Evolutionary conservation across 257 asterid genomes (phyloP).

Genomic region (Fraxinus americana): DNA sequence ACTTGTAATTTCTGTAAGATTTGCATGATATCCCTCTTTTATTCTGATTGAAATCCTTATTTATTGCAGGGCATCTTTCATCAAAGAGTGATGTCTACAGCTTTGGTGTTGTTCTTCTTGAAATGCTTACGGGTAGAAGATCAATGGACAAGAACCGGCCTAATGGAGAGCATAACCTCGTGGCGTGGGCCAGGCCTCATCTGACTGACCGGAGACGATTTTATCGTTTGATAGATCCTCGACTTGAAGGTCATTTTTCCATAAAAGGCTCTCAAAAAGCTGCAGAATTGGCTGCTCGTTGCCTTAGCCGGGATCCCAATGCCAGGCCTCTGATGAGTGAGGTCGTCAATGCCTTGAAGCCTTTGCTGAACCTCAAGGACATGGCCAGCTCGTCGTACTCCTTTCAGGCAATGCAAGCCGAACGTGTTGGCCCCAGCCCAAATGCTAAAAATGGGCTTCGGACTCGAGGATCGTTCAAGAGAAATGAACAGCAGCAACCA

Average conservation of each 20-base stretch:
- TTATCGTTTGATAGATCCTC: constrained; percentile 85
- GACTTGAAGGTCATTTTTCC: constrained; percentile 91
- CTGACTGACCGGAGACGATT: constrained; percentile 75
- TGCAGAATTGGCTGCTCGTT: constrained; percentile 85
- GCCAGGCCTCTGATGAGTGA: constrained; percentile 88
- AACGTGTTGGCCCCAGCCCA: constrained; percentile 63
- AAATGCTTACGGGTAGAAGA: constrained; percentile 92
- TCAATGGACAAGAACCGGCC: constrained; percentile 98
- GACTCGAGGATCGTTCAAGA: constrained; percentile 52
- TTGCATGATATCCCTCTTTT: background rate
- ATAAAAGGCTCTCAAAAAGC: constrained; percentile 94
- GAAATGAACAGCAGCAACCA: constrained; percentile 60
- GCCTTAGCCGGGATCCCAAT: constrained; percentile 85
- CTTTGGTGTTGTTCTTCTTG: constrained; percentile 97
- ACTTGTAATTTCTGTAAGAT: background rate
- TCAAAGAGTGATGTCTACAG: constrained; percentile 96
- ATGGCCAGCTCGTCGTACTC: constrained; percentile 92
- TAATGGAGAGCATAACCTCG: constrained; percentile 90
- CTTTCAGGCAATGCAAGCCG: constrained; percentile 77
- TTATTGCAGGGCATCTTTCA: constrained; percentile 81
- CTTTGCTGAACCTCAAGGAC: constrained; percentile 85
- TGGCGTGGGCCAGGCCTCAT: constrained; percentile 94
- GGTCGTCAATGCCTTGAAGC: constrained; percentile 83
- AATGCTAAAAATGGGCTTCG: constrained; percentile 48
- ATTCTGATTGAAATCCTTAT: background rate